Percentiles rank a stretch among this genome's conserved stretches.
phyloP scores from a whole-genome alignment of 306 rosid genomes.

The Fragaria iinumae region DNA sequence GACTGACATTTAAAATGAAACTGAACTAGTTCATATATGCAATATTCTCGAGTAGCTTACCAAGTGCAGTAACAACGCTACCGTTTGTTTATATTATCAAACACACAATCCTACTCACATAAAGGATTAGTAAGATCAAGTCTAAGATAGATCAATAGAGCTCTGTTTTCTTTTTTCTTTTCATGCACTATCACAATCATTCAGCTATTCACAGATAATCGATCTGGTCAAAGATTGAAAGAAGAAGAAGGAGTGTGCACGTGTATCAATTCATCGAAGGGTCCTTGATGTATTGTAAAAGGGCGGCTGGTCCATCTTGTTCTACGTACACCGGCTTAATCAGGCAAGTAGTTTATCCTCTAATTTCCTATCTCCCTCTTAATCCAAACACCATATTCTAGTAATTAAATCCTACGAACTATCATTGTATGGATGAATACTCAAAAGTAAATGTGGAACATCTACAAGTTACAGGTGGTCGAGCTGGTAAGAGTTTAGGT shows the following conservation, averaged over 20 bases:
- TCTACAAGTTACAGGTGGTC: no score
- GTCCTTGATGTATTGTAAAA: not conserved
- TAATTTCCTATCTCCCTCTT: no score
- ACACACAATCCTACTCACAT: not conserved
- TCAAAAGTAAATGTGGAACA: not conserved
- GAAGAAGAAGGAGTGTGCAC: constrained; percentile 1
- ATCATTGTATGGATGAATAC: not conserved
- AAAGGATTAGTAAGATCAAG: not conserved
- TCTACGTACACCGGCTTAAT: not conserved
- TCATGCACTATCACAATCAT: not conserved
- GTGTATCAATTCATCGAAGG: constrained; percentile 1
- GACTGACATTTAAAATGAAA: not conserved
- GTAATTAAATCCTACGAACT: not conserved
- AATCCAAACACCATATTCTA: not conserved
- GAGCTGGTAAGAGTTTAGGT: no score
- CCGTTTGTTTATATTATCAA: not conserved
- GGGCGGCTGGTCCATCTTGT: constrained; percentile 6
- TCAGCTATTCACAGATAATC: not conserved
- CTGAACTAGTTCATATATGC: not conserved
- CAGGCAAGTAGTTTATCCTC: not conserved
- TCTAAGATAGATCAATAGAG: not conserved
- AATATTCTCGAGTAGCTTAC: not conserved
- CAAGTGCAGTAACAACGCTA: not conserved
- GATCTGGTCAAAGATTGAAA: constrained; percentile 11
- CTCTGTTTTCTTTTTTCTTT: not conserved